Evolutionary conservation across 2,329 filamentous ascomycete species (phyloP).

Genomic region (Xylaria sp.): DNA sequence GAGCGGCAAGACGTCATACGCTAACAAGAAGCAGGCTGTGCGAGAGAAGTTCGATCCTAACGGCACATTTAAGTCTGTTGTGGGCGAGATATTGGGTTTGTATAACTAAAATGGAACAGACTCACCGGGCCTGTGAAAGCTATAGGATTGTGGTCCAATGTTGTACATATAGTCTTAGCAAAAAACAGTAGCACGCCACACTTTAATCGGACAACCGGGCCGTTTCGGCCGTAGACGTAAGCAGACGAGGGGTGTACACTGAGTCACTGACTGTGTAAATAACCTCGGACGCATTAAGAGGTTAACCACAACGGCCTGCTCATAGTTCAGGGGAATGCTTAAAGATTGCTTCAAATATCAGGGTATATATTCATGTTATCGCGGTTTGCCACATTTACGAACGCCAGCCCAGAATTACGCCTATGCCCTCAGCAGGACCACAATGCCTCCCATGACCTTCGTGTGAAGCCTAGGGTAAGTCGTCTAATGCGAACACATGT

Average conservation of each 20-base stretch:
- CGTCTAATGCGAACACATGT: not conserved
- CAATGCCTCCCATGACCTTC: not conserved
- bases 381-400: not conserved
- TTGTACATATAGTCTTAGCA: too few species aligned
- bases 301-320: not conserved
- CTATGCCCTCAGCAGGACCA: not conserved
- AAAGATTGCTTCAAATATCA: conserved; percentile 10
- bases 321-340: not conserved
- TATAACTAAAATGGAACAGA: conserved; percentile 43
- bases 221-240: not conserved
- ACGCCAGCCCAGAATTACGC: conserved; percentile 11
- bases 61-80: conserved; percentile 52
- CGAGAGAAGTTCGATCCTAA: conserved; percentile 55
- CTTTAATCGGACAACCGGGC: too few species aligned
- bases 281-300: not conserved
- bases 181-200: too few species aligned
- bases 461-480: not conserved
- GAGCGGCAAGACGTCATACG: not conserved
- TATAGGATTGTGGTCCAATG: not conserved
- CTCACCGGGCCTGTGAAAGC: not conserved
- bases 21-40: conserved; percentile 15
- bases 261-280: not conserved
- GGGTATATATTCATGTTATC: conserved; percentile 17
- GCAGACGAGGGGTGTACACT: not conserved
- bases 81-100: conserved; percentile 56